Conservation (phyloP, 2,329 filamentous ascomycete species). For the Ophiostoma tasmaniense region DNA sequence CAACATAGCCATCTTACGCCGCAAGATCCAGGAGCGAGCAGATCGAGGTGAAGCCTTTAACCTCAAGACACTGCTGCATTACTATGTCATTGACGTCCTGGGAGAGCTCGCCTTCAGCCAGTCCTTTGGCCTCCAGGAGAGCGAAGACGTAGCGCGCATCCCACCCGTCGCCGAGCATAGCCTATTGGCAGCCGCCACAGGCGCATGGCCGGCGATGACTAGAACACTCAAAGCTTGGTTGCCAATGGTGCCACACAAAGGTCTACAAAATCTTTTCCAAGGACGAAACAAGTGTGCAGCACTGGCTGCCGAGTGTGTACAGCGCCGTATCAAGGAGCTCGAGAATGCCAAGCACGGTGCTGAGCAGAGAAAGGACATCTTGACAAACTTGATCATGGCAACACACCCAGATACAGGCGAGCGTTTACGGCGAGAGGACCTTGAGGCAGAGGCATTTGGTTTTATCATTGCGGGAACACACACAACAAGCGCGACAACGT, state of each 20-base stretch:
- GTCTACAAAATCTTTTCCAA: constrained; percentile 5
- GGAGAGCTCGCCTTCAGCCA: not conserved
- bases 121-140: not conserved
- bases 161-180: constrained; percentile 26
- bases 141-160: not conserved
- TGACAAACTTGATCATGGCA: not conserved
- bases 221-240: constrained; percentile 10
- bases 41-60: not conserved
- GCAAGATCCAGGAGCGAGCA: constrained; percentile 25
- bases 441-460: constrained; percentile 31
- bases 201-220: constrained; percentile 19
- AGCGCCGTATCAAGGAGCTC: constrained; percentile 15
- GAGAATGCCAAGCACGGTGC: constrained; percentile 3
- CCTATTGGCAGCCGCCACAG: constrained; percentile 26
- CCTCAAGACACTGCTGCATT: not conserved
- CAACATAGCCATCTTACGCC: constrained; percentile 26
- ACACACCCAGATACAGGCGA: not conserved
- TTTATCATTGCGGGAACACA: constrained; percentile 31
- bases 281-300: constrained; percentile 6
- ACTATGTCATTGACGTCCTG: not conserved
- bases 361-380: constrained; percentile 20
- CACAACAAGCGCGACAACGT: constrained; percentile 27
- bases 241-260: constrained; percentile 21
- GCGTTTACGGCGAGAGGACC: constrained; percentile 24
- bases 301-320: constrained; percentile 21